Percentiles rank a stretch among this genome's conserved stretches.
Evolutionary conservation across 257 asterid species (phyloP).

Genomic region (Lavandula angustifolia): DNA sequence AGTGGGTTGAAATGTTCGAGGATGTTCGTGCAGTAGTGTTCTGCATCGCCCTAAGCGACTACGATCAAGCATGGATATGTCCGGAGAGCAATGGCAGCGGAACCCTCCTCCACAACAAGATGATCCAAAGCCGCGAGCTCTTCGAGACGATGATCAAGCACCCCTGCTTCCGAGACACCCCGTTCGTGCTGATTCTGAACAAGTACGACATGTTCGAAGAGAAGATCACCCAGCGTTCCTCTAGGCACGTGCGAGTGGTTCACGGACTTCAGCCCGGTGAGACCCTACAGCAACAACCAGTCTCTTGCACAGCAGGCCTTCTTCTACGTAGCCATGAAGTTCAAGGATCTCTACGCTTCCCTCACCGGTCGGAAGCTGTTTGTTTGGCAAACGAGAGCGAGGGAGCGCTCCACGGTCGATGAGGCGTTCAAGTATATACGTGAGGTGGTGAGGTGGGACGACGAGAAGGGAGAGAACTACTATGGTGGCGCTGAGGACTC

Average conservation of each 20-base stretch:
- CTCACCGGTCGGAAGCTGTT: constrained; percentile 69
- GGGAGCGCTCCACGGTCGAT: constrained; percentile 69
- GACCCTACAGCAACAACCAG: constrained; percentile 64
- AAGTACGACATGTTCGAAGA: constrained; percentile 87
- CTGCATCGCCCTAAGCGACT: constrained; percentile 75
- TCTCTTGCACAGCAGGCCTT: constrained; percentile 85
- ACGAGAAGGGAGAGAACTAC: constrained; percentile 67
- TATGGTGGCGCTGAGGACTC: constrained; percentile 66
- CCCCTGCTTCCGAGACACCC: constrained; percentile 78
- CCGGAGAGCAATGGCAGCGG: constrained; percentile 43
- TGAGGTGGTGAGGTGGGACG: constrained; percentile 94
- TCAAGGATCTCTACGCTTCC: constrained; percentile 77
- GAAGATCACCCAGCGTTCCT: constrained; percentile 60
- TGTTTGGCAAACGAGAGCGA: constrained; percentile 84
- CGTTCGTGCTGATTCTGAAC: constrained; percentile 78
- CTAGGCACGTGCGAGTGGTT: constrained; percentile 83
- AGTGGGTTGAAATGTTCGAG: constrained; percentile 98
- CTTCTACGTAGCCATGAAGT: constrained; percentile 89
- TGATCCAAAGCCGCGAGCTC: constrained; percentile 75
- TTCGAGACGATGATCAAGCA: constrained; percentile 69
- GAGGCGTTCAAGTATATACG: constrained; percentile 85
- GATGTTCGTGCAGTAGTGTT: constrained; percentile 82
- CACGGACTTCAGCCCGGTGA: constrained; percentile 71
- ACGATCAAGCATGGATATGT: constrained; percentile 64
- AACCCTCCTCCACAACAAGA: constrained; percentile 65